These are phyloP conservation scores for Halophytophthora batemanensis DNA, from an alignment of 352 stramenopile species.

Conservation along the genomic window DNA sequence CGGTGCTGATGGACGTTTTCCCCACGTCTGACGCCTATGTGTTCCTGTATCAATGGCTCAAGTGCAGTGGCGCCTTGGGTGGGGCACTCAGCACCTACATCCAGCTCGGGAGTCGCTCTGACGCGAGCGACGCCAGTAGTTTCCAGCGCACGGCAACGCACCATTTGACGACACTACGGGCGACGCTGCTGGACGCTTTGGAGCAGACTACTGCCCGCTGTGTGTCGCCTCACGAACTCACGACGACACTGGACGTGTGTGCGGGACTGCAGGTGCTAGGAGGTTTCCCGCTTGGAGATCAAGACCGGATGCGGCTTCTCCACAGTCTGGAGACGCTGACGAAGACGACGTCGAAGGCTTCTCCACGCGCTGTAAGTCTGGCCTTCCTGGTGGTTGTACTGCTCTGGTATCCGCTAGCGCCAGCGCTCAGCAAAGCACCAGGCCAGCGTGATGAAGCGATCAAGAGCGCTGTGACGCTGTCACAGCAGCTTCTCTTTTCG, in stretches of 20 bases:
- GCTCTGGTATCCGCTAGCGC: slow-evolving; percentile 51
- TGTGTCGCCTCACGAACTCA: slow-evolving; percentile 27
- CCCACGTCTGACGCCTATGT: slow-evolving; percentile 24
- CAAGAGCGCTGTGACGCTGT: slow-evolving; percentile 45
- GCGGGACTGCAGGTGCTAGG: slow-evolving; percentile 45
- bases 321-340: slow-evolving; percentile 40
- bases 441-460: slow-evolving; percentile 59
- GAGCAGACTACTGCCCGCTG: slow-evolving; percentile 5
- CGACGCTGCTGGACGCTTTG: slow-evolving; percentile 22
- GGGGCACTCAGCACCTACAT: slow-evolving; percentile 24
- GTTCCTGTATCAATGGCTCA: slow-evolving; percentile 48
- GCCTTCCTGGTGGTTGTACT: slow-evolving; percentile 56
- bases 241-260: slow-evolving; percentile 36
- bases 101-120: slow-evolving; percentile 13
- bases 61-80: slow-evolving; percentile 16
- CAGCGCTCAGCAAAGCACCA: slow-evolving; percentile 51
- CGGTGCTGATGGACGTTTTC: slow-evolving; percentile 14
- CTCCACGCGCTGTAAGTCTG: slow-evolving; percentile 40
- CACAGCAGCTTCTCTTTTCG: slow-evolving; percentile 54
- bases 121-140: neutral
- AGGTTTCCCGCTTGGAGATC: slow-evolving; percentile 43
- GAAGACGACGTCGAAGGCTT: slow-evolving; percentile 12
- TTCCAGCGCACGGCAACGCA: slow-evolving; percentile 21
- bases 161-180: slow-evolving; percentile 16
- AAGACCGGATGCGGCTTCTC: slow-evolving; percentile 44